Conservation (phyloP, 768 basidiomycete species). For the Cyathus striatus region DNA sequence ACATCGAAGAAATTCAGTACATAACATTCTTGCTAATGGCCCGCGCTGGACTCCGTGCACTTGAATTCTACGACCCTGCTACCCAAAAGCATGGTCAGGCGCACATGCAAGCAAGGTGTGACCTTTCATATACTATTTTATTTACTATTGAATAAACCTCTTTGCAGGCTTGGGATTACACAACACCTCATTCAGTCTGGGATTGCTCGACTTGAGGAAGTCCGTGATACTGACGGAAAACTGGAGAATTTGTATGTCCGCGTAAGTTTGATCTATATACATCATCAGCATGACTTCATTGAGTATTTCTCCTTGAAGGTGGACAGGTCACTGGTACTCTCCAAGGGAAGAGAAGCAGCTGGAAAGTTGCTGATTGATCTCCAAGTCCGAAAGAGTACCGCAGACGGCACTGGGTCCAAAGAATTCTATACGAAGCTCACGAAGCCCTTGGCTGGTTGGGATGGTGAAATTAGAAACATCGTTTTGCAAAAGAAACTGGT, state of each 20-base stretch:
- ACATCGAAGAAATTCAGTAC: slow-evolving; percentile 74
- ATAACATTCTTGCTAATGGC: slow-evolving; percentile 84
- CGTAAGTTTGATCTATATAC: slow-evolving; percentile 34
- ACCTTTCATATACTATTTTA: slow-evolving; percentile 1
- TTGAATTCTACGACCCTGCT: slow-evolving; percentile 80
- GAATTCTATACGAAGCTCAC: slow-evolving; percentile 79
- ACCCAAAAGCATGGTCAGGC: slow-evolving; percentile 85
- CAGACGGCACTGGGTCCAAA: slow-evolving; percentile 76
- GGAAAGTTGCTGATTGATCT: slow-evolving; percentile 76
- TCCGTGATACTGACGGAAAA: slow-evolving; percentile 49
- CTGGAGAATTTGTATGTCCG: slow-evolving; percentile 68
- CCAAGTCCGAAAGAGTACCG: slow-evolving; percentile 82
- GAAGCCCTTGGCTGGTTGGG: slow-evolving; percentile 65
- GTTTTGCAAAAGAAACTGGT: slow-evolving; percentile 80
- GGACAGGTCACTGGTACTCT: slow-evolving; percentile 64
- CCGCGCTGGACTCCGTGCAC: slow-evolving; percentile 70
- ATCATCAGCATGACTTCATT: too few species aligned
- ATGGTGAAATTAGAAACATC: slow-evolving; percentile 69
- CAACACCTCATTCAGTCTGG: slow-evolving; percentile 71
- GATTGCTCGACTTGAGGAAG: slow-evolving; percentile 65
- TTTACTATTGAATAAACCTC: slow-evolving; percentile 3
- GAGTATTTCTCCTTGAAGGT: slow-evolving; percentile 37
- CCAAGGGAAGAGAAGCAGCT: slow-evolving; percentile 57
- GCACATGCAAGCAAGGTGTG: slow-evolving; percentile 84
- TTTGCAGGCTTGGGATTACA: slow-evolving; percentile 72